Evolutionary conservation across 768 basidiomycete genomes (phyloP).

Genomic region (Leccinum disarticulatum): DNA sequence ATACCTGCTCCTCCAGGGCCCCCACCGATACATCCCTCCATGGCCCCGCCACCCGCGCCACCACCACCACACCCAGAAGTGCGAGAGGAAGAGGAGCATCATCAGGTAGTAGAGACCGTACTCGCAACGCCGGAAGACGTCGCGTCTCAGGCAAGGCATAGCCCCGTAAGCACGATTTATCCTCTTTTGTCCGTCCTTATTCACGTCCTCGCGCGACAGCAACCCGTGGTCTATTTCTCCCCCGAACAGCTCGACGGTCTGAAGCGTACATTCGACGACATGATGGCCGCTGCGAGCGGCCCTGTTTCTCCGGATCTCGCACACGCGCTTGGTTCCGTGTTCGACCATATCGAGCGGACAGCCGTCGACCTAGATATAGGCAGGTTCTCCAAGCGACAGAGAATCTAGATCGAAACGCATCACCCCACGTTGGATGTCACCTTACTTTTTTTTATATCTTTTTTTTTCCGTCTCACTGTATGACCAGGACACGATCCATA

Average conservation of each 20-base stretch:
- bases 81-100: constrained; percentile 20
- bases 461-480: not conserved
- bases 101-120: constrained; percentile 11
- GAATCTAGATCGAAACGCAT: constrained; percentile 16
- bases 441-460: not conserved
- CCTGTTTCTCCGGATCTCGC: constrained; percentile 33
- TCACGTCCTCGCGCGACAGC: not conserved
- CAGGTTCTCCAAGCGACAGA: constrained; percentile 27
- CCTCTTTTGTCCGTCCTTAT: not conserved
- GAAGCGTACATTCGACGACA: constrained; percentile 32
- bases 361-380: constrained; percentile 26
- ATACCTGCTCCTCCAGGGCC: constrained; percentile 10
- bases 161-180: constrained; percentile 14
- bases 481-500: not conserved
- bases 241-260: constrained; percentile 32
- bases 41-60: constrained; percentile 4
- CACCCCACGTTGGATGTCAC: not conserved
- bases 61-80: constrained; percentile 11
- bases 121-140: constrained; percentile 20
- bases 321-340: constrained; percentile 33
- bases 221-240: constrained; percentile 31
- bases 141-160: constrained; percentile 12
- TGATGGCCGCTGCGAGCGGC: constrained; percentile 32
- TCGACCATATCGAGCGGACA: constrained; percentile 35
- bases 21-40: constrained; percentile 7